Base-by-base conservation (phyloP, 129 eudicot genomes). In the Tagetes patula region DNA sequence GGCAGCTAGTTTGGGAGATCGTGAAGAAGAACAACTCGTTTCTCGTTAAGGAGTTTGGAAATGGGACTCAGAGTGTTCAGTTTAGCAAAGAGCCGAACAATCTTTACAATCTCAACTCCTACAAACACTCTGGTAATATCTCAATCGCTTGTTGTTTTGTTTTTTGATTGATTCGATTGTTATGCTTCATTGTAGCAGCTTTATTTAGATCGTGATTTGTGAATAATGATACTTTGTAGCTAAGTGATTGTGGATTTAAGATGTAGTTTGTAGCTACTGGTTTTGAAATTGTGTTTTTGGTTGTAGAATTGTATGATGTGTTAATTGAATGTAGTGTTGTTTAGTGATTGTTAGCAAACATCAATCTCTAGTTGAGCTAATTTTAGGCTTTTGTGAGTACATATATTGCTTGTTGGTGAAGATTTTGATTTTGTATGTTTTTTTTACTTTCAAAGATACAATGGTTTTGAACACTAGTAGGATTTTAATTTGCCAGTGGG, bases 1-100 rank as follows among this genome's bases (percentile, higher is more conserved):
- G 98, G 58, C 91, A 90, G 60, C 75, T 92, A 85, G 83, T 92
- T 3, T 92, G 98, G 98, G 98, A 92, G 91, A 84, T 92, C 48
- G 92, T 92, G 58, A 92, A 89, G 92, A 92, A 86, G 88, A 92
- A 92, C 90, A 92, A 92, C 69, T 89, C 84, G 2, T 92, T 92
- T 63, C 81, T 89, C 59, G 96, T 92, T 4, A 92, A 92, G 88
- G 90, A 92, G 90, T 92, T 92, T 50, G 98, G 98, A 3, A 92
- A 92, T 65, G 94, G 96, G 46, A 78, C 81, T 40, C 92, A 91
- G 13, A 83, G 93, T 40, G 87, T 89, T 47, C 82, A 67, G 78
- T 92, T 92, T 75, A 87, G 90, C 85, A 89, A 84, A 75, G 98
- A 92, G 85, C 81, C 87, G 43, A 94, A 94, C 83, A 94, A 94